phyloP scores from a whole-genome alignment of 177 flowering plant genomes.

The Vitis hybrid region DNA sequence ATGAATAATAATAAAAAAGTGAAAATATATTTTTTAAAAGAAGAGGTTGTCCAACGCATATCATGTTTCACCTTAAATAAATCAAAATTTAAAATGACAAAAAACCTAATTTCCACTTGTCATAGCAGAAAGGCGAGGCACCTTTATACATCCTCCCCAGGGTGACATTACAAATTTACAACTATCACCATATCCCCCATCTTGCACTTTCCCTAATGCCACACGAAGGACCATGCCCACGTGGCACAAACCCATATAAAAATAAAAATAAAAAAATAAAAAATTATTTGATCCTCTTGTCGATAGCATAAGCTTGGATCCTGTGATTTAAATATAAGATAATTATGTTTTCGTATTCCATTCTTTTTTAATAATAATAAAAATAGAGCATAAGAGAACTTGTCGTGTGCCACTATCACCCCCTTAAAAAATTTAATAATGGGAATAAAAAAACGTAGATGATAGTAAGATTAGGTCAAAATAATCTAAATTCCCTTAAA shows the following conservation, averaged over 20 bases:
- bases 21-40: too few species aligned
- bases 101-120: too few species aligned
- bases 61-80: too few species aligned
- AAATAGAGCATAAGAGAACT: constrained; percentile 17
- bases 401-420: constrained; percentile 35
- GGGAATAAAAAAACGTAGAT: constrained; percentile 8
- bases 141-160: too few species aligned
- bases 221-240: not conserved
- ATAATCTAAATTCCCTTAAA: constrained; percentile 18
- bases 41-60: too few species aligned
- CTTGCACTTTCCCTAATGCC: not conserved
- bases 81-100: too few species aligned
- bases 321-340: constrained; percentile 24
- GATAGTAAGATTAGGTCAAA: constrained; percentile 27
- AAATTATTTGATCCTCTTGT: not conserved
- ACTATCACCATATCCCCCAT: not conserved
- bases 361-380: not conserved
- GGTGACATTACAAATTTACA: too few species aligned
- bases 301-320: constrained; percentile 29
- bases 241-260: not conserved
- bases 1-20: too few species aligned
- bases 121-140: too few species aligned
- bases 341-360: constrained; percentile 5
- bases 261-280: too few species aligned
- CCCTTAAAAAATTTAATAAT: not conserved